Evolutionary conservation across 805 yeast species (phyloP).

Genomic region (Myxozyma monticola): DNA sequence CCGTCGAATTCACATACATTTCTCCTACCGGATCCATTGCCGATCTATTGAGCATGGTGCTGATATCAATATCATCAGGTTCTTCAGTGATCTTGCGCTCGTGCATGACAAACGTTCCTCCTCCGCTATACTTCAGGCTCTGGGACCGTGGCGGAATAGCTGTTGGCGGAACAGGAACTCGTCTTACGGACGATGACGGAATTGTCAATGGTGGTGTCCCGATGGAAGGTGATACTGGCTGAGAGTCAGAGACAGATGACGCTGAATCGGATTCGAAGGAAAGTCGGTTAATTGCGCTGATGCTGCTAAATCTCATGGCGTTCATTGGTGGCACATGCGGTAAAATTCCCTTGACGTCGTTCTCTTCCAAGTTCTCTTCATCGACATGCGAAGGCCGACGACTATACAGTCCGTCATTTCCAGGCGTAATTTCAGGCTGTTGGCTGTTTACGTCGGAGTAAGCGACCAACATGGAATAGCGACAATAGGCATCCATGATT

Average conservation of each 20-base stretch:
- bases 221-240: too few species aligned
- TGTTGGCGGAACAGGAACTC: too few species aligned
- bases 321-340: conserved; percentile 2
- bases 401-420: conserved; percentile 8
- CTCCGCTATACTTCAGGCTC: conserved; percentile 9
- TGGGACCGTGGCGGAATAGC: conserved; percentile 11
- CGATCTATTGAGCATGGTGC: too few species aligned
- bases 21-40: too few species aligned
- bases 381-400: conserved; percentile 20
- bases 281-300: too few species aligned
- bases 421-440: neutral
- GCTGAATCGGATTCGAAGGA: too few species aligned
- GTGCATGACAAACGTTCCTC: conserved; percentile 3
- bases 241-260: too few species aligned
- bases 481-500: conserved; percentile 19
- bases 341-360: neutral
- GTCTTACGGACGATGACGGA: too few species aligned
- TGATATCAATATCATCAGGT: conserved; percentile 3
- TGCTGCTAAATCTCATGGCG: too few species aligned
- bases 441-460: conserved; percentile 5
- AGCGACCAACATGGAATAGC: conserved; percentile 10
- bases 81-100: conserved; percentile 21
- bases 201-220: too few species aligned
- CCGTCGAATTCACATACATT: too few species aligned
- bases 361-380: neutral